These are phyloP conservation scores for Neopestalotiopsis sp. DNA, from an alignment of 2,329 filamentous ascomycete genomes.

Conservation along the genomic window DNA sequence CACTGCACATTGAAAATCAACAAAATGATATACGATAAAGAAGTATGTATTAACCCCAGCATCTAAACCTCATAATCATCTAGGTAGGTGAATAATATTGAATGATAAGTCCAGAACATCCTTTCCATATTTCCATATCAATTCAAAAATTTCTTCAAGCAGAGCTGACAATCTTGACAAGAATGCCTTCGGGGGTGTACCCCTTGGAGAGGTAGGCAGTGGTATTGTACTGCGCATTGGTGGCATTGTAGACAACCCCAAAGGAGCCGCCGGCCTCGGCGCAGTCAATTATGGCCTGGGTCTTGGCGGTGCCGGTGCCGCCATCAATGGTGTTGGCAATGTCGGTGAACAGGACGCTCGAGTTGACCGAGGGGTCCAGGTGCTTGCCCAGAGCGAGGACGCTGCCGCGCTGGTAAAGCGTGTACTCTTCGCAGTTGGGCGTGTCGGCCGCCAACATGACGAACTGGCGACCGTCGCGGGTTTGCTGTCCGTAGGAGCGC, in stretches of 20 bases:
- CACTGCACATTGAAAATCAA: too few relatives aligned
- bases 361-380: conserved; percentile 23
- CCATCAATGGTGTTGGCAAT: conserved; percentile 36
- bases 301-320: conserved; percentile 57
- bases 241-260: not conserved
- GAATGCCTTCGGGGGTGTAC: not conserved
- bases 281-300: not conserved
- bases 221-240: not conserved
- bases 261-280: not conserved
- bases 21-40: too few relatives aligned
- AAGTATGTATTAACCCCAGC: too few relatives aligned
- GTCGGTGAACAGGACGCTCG: conserved; percentile 31
- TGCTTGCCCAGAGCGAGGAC: conserved; percentile 26
- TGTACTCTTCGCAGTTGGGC: conserved; percentile 29
- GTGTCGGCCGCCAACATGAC: conserved; percentile 24
- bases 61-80: too few relatives aligned
- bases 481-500: conserved; percentile 24
- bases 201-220: not conserved
- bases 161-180: not conserved
- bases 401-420: conserved; percentile 18
- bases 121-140: too few relatives aligned
- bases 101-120: too few relatives aligned
- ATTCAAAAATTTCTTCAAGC: too few relatives aligned
- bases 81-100: too few relatives aligned
- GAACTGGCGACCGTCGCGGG: conserved; percentile 19